phyloP scores from a whole-genome alignment of 257 asterid species.

The Rehmannia glutinosa region DNA sequence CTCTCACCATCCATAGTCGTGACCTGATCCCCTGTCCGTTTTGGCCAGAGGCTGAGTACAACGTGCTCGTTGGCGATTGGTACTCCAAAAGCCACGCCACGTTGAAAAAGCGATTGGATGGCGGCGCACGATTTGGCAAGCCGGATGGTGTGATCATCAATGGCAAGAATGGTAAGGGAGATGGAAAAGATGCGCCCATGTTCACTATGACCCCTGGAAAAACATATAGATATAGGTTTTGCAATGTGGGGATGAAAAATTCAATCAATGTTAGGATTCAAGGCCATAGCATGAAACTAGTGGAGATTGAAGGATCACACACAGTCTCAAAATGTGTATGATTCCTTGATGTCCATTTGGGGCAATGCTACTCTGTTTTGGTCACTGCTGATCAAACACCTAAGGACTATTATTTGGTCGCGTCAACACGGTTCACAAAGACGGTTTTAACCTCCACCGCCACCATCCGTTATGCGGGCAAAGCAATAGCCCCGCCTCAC shows the following conservation, averaged over 20 bases:
- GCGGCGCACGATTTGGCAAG: conserved; percentile 42
- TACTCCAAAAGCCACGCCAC: conserved; percentile 32
- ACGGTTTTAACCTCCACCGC: conserved; percentile 25
- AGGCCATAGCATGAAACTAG: conserved; percentile 40
- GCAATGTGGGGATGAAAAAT: conserved; percentile 55
- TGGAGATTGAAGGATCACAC: conserved; percentile 62
- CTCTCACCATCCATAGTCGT: conserved; percentile 40
- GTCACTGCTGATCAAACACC: conserved; percentile 45
- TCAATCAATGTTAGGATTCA: conserved; percentile 42
- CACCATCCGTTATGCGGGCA: conserved; percentile 33
- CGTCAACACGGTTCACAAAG: conserved; percentile 51
- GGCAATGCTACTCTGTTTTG: conserved; percentile 46
- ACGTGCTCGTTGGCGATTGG: conserved; percentile 55
- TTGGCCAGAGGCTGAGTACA: conserved; percentile 42
- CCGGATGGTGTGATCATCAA: conserved; percentile 50
- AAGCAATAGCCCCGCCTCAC: conserved; percentile 33
- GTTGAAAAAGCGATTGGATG: conserved; percentile 30
- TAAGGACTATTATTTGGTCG: conserved; percentile 40
- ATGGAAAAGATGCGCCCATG: conserved; percentile 37
- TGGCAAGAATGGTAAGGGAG: conserved; percentile 34
- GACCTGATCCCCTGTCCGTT: conserved; percentile 56
- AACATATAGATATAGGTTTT: conserved; percentile 45
- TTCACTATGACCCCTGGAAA: conserved; percentile 36
- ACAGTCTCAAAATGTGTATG: conserved; percentile 48
- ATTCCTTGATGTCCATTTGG: conserved; percentile 53